Evolutionary conservation across 495 filamentous ascomycete genomes (phyloP), one percentile per base, ranked within the genome.

Genomic region (Aspergillus baeticus): DNA sequence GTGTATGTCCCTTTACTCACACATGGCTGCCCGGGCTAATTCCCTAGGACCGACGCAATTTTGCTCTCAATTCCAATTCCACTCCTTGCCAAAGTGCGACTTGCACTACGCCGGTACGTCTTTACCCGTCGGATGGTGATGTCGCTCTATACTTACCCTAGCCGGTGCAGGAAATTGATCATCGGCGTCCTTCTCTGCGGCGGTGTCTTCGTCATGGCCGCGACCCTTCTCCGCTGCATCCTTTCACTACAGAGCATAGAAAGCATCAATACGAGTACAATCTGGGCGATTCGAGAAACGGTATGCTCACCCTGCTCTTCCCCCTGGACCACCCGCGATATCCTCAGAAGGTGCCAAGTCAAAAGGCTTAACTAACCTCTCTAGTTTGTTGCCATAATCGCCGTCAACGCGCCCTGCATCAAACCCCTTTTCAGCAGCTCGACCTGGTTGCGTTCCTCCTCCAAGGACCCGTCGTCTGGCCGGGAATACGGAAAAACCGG

Each of bases 221-320:
- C 63, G 14, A 54, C 61, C 35, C 58, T 63, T 2, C 61, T 63
- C 21, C 63, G 63, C 26, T 66, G 63, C 35, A 50, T 64, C 33
- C 51, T 66, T 35, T 64, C 58, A 26, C 37, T 65, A 3, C 33
- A 58, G 45, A 47, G 44, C 35, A 60, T 64, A 36, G 51, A 63
- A 18, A 60, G 49, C 29, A 58, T 64, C 37, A 62, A 61, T 29
- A 61, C 52, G 29, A 59, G 54, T 31, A 63, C 58, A 10, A 59
- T 61, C 31, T 66, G 63, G 63, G 63, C 61, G 6, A 61, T 63
- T 26, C 63, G 63, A n/a, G 63, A 66, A 55, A 59, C 57, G 31
- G 63, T 66, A 57, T 11, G 20, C 34, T 15, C 13, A 14, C 13
- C 29, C 34, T 14, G 3, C 33, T 23, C 38, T 23, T 18, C 6